These are phyloP conservation scores for Plectosphaerella sp. DNA, from an alignment of 2,329 filamentous ascomycete species.

Conservation along the genomic window DNA sequence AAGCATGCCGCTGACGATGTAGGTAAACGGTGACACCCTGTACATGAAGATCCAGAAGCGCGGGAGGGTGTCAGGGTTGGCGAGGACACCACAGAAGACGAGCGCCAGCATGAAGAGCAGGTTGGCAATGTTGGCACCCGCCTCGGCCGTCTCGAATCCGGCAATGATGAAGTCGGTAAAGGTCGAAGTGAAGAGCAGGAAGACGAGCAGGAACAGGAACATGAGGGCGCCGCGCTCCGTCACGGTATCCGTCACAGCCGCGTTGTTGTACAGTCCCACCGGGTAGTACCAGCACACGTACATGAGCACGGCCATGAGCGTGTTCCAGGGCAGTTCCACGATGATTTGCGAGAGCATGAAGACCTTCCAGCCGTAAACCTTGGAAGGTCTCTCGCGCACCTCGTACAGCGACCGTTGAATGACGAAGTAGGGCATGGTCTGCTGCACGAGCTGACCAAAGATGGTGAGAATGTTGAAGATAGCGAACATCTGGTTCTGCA, in stretches of 20 bases:
- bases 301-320: conserved; percentile 70
- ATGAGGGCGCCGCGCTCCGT: conserved; percentile 70
- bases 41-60: conserved; percentile 86
- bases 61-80: conserved; percentile 56
- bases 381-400: conserved; percentile 77
- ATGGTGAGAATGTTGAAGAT: conserved; percentile 82
- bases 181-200: conserved; percentile 76
- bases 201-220: conserved; percentile 71
- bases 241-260: conserved; percentile 54
- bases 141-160: conserved; percentile 69
- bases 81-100: conserved; percentile 74
- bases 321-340: conserved; percentile 83
- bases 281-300: conserved; percentile 85
- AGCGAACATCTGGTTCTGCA: conserved; percentile 83
- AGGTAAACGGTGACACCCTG: conserved; percentile 76
- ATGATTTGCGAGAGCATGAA: conserved; percentile 81
- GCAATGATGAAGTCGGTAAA: conserved; percentile 78
- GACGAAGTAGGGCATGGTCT: conserved; percentile 84
- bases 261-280: conserved; percentile 71
- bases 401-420: conserved; percentile 79
- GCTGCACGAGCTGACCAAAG: conserved; percentile 74
- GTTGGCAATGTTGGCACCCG: conserved; percentile 71
- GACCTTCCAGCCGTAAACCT: conserved; percentile 79
- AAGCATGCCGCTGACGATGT: conserved; percentile 70
- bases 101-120: conserved; percentile 68